These are phyloP conservation scores for Oropetium thomaeum DNA, from an alignment of 176 grass and related monocot species.

Conservation along the genomic window DNA sequence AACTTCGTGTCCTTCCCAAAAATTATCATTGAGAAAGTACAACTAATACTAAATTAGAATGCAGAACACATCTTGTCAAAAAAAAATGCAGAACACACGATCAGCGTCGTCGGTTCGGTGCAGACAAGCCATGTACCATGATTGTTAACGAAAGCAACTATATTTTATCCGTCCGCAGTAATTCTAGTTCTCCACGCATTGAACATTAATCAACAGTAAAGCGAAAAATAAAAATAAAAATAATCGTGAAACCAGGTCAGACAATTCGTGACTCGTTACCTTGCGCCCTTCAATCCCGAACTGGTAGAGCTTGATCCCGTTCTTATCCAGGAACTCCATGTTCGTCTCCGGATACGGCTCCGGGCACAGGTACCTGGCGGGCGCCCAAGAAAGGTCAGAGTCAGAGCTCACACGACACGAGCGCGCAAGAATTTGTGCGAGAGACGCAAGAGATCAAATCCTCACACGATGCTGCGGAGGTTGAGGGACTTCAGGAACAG, in stretches of 20 bases:
- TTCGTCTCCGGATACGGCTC: constrained; percentile 67
- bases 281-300: constrained; percentile 67
- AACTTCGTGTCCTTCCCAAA: constrained; percentile 19
- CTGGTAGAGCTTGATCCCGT: constrained; percentile 61
- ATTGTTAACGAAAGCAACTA: constrained; percentile 6
- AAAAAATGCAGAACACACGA: constrained; percentile 29
- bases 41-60: constrained; percentile 23
- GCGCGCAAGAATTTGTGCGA: background rate
- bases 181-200: constrained; percentile 19
- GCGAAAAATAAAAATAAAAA: background rate
- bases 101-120: constrained; percentile 15
- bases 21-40: constrained; percentile 17
- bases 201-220: background rate
- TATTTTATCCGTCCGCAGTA: background rate
- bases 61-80: no score
- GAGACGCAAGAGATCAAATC: background rate
- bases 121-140: background rate
- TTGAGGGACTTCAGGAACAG: constrained; percentile 65
- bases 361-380: constrained; percentile 61
- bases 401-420: constrained; percentile 1
- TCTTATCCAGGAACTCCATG: constrained; percentile 52
- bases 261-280: constrained; percentile 36
- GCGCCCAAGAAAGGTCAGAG: constrained; percentile 20
- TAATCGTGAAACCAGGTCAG: background rate
- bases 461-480: constrained; percentile 77